Base-by-base conservation (phyloP, 148 eudicot species). In the Limonium bicolor region DNA sequence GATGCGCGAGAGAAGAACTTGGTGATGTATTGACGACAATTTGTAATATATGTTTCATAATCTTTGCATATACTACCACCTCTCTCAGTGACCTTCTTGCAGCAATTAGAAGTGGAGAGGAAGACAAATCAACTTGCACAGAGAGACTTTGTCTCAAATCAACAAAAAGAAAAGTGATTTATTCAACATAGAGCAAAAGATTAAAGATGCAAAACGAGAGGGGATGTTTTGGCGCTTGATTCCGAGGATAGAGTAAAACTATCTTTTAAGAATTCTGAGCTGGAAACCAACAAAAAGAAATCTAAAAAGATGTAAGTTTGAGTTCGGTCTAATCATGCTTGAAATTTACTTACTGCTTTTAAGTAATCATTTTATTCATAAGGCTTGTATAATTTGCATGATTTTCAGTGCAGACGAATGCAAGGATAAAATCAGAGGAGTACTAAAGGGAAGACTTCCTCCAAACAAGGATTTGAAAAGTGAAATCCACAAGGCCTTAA, bases 391-490 rank as follows among this genome's bases (percentile, higher is more conserved):
- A 27, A 43, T 59, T 27, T 48, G 44, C 47, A 34, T 36, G 51
- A 14, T 68, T 70, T 62, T 31, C 71, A 90, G 99, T 72, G 43
- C 84, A 50, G 85, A 80, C 59, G 99, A 90, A 17, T 39, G 61
- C 69, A 78, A 67, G 65, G 95, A 78, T 36, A 80, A 71, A 71
- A 67, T 90, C 46, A 77, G 68, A 71, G 80, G 68, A 58, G 74
- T 71, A 35, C 65, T 80, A 54, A 90, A 90, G 68, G 99, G 99
- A 58, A 81, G 95, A 66, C 67, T 80, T 41, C 99, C 99, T 35
- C 48, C 69, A 15, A 87, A 80, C 21, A 78, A 74, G 65, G 95
- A 84, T 57, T 59, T 66, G 76, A 80, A 76, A 48, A 61, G 53
- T 21, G 93, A 84, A 69, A 63, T 80, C 51, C 27, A 51, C 35